Evolutionary conservation across 2,329 filamentous ascomycete species (phyloP), one percentile per base, ranked within the genome.

Genomic region (Plectosphaerella sp.): DNA sequence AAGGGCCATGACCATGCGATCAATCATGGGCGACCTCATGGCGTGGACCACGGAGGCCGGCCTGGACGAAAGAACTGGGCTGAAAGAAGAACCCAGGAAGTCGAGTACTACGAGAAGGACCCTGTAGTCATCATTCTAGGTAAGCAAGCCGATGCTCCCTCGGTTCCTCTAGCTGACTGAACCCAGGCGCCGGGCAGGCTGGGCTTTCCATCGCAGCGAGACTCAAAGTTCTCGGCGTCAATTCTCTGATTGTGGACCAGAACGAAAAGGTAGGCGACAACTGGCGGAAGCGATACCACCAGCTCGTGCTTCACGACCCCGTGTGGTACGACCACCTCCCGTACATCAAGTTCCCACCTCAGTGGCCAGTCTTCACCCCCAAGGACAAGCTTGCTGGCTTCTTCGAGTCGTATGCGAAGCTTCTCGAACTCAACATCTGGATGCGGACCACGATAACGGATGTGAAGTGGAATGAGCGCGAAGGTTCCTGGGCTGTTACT

Each of bases 371-470:
- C 16, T 88, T 85, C 65, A 87, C 83, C 0, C 84, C 84, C 5
- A 86, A 86, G 57, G 83, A 87, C 63, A 88, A 87, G 59, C 70
- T 87, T 0, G 84, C 75, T 3, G 80, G 84, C 49, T 88, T 80
- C 67, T 79, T 88, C 56, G 81, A 85, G 58, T 69, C 74, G 2
- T 88, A 88, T 55, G 84, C 79, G 10, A 75, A 74, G 37, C 64
- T 77, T 5, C 71, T 87, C 43, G 84, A 88, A 60, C 72, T 88
- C 47, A 85, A 87, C 58, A 74, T 86, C 28, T 87, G 84, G 84
- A 79, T 74, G 5, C 66, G 65, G 8, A 79, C 79, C 0, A 74
- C 67, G 0, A 52, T 85, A 3, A 64, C 63, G 9, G 69, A 67
- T 0, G 72, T 74, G 1, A 64, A 65, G 0, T 84, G 76, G 71